Conservation (phyloP, 169 alveolate genomes). For the Plasmodium inui region DNA sequence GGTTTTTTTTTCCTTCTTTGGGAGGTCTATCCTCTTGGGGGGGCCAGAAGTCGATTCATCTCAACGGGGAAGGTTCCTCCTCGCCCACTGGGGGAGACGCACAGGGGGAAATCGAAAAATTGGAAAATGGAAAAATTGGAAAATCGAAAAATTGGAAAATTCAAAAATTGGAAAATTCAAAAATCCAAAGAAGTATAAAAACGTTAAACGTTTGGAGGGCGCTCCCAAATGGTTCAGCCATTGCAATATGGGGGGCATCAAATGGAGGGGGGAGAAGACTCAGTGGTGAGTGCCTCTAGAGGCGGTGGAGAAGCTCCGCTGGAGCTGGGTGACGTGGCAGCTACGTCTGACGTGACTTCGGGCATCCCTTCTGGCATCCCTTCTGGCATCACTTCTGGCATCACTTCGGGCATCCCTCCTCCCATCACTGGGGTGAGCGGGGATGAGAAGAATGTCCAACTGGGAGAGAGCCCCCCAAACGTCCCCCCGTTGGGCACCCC, state of each 20-base stretch:
- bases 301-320: background rate
- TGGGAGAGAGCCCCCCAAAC: background rate
- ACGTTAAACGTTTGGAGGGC: background rate
- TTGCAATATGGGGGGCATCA: background rate
- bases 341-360: background rate
- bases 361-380: too few species aligned
- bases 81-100: background rate
- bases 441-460: background rate
- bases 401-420: too few species aligned
- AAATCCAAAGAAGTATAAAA: background rate
- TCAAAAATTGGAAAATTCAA: background rate
- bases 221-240: background rate
- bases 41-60: too few species aligned
- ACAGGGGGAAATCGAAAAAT: background rate
- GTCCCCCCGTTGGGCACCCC: background rate
- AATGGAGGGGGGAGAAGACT: background rate
- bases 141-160: background rate
- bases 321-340: background rate
- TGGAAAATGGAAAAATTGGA: too few species aligned
- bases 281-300: background rate
- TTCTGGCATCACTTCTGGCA: too few species aligned
- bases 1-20: background rate
- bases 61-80: too few species aligned
- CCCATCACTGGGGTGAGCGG: background rate
- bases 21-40: background rate